A percentile compares a stretch with the other conserved stretches of the same genome.
These are phyloP conservation scores for Quercus cerris DNA, from an alignment of 306 rosid genomes.

Conservation along the genomic window DNA sequence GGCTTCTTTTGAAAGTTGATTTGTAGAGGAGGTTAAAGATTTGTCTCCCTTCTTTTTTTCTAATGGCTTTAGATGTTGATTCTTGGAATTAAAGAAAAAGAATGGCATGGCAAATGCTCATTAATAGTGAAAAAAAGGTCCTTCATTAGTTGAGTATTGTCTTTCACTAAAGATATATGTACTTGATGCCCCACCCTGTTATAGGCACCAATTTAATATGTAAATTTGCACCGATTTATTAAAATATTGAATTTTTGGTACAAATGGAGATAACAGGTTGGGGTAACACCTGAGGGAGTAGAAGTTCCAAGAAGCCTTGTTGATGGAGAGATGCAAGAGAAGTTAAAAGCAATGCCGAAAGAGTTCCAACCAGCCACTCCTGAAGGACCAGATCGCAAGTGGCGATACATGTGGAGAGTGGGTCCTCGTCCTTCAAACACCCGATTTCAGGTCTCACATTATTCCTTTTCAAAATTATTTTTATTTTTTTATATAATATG, in stretches of 20 bases:
- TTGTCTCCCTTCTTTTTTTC: background rate
- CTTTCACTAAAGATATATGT: background rate
- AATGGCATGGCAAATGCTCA: background rate
- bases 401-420: conserved; percentile 95
- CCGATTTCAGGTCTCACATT: conserved; percentile 63
- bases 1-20: background rate
- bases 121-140: background rate
- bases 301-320: conserved; percentile 92
- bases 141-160: background rate
- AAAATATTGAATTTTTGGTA: background rate
- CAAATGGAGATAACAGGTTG: conserved; percentile 56
- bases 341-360: conserved; percentile 64
- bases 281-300: conserved; percentile 90
- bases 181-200: background rate
- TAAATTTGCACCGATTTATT: background rate
- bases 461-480: background rate
- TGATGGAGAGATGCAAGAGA: conserved; percentile 83
- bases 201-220: background rate
- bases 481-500: background rate
- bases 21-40: background rate
- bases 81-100: background rate
- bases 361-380: conserved; percentile 61
- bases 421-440: conserved; percentile 84
- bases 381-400: conserved; percentile 81
- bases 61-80: background rate